phyloP scores from a whole-genome alignment of 495 filamentous ascomycete species.

The Arthonia radiata region DNA sequence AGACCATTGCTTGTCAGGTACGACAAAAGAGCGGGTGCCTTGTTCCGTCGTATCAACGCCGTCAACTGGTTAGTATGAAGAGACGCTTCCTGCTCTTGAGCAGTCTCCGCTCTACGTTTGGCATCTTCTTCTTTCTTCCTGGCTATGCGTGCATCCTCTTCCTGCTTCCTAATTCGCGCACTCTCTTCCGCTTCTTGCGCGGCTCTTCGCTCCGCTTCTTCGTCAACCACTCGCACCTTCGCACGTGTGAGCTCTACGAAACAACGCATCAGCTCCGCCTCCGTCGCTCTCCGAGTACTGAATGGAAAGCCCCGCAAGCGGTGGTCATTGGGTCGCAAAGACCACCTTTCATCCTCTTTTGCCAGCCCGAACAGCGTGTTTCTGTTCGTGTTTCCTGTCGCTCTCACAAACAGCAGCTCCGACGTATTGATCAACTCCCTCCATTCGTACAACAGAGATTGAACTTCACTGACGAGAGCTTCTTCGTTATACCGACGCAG shows the following conservation, averaged over 20 bases:
- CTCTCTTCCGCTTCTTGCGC: constrained; percentile 20
- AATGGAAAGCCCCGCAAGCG: constrained; percentile 83
- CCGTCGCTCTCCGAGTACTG: constrained; percentile 78
- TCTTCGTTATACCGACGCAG: constrained; percentile 85
- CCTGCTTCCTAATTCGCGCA: constrained; percentile 1
- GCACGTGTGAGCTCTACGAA: constrained; percentile 82
- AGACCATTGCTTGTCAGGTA: constrained; percentile 56
- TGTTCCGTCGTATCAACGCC: constrained; percentile 70
- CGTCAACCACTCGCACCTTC: constrained; percentile 53
- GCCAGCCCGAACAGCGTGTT: constrained; percentile 65
- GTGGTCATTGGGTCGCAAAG: constrained; percentile 55
- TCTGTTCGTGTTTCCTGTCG: constrained; percentile 64
- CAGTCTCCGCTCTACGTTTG: constrained; percentile 19
- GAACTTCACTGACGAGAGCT: constrained; percentile 60
- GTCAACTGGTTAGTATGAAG: constrained; percentile 73
- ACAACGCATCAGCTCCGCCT: constrained; percentile 75
- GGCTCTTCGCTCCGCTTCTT: constrained; percentile 17
- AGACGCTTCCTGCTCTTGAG: constrained; percentile 52
- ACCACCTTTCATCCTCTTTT: too few species aligned
- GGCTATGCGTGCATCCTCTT: constrained; percentile 3
- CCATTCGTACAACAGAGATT: constrained; percentile 58
- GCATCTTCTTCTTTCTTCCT: constrained; percentile 6
- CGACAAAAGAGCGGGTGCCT: constrained; percentile 61
- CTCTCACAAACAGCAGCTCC: constrained; percentile 67
- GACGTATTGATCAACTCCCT: constrained; percentile 56